Conservation (phyloP, 257 asterid genomes). For the Gentiana straminea region DNA sequence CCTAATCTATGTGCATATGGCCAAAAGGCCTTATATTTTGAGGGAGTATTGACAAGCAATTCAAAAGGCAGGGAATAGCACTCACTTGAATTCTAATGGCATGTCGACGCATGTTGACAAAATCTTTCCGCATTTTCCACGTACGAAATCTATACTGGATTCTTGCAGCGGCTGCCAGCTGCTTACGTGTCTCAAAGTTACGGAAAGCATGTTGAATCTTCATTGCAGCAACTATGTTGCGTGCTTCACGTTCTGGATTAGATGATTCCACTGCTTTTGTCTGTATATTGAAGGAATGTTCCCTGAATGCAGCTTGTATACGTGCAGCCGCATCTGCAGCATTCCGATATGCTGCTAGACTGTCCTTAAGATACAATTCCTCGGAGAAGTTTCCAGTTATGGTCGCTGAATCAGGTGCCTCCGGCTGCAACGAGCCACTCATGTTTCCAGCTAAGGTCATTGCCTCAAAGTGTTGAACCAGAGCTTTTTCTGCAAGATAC, state of each 20-base stretch:
- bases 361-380: conserved; percentile 62
- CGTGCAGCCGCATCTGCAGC: conserved; percentile 99
- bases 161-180: conserved; percentile 76
- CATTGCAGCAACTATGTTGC: conserved; percentile 84
- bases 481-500: conserved; percentile 90
- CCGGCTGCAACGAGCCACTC: conserved; percentile 63
- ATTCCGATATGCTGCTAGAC: conserved; percentile 81
- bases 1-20: no score
- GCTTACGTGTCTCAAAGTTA: conserved; percentile 51
- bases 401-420: conserved; percentile 25
- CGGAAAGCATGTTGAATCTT: conserved; percentile 97
- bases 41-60: no score
- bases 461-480: conserved; percentile 71
- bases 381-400: conserved; percentile 53
- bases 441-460: conserved; percentile 94
- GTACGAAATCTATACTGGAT: conserved; percentile 80
- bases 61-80: conserved; percentile 4
- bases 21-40: no score
- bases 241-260: conserved; percentile 82
- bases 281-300: conserved; percentile 51
- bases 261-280: conserved; percentile 36
- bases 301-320: conserved; percentile 90
- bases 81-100: conserved; percentile 82
- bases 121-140: conserved; percentile 78
- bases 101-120: conserved; percentile 78